Conservation (phyloP, 2,329 filamentous ascomycete species). For the Volutella citrinella region DNA sequence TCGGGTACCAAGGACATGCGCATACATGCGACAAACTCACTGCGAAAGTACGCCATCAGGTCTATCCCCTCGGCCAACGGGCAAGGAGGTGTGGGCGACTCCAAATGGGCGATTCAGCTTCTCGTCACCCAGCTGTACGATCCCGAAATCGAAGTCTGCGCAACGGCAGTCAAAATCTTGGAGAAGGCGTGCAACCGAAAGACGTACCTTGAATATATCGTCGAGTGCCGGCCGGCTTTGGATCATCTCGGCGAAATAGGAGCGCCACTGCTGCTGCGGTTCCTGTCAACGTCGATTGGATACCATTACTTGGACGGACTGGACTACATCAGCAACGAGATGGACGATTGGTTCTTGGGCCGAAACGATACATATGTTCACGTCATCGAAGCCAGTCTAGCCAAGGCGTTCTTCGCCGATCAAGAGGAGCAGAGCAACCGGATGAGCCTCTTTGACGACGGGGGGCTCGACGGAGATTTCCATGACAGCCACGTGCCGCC, state of each 20-base stretch:
- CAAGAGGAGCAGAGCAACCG: constrained; percentile 56
- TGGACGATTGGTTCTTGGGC: constrained; percentile 99
- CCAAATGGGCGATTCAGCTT: constrained; percentile 93
- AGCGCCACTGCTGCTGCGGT: constrained; percentile 85
- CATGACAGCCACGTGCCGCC: constrained; percentile 77
- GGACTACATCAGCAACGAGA: constrained; percentile 98
- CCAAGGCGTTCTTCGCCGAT: constrained; percentile 74
- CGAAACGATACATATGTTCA: constrained; percentile 95
- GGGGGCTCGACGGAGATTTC: constrained; percentile 52
- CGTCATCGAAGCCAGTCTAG: constrained; percentile 92
- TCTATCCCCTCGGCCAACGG: constrained; percentile 36
- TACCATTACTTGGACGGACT: constrained; percentile 96
- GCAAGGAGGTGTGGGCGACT: constrained; percentile 54
- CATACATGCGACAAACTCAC: constrained; percentile 81
- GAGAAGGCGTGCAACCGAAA: constrained; percentile 97
- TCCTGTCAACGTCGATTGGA: constrained; percentile 91
- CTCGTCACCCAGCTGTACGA: constrained; percentile 99
- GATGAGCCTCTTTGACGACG: constrained; percentile 58
- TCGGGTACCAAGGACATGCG: constrained; percentile 88
- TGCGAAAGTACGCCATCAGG: constrained; percentile 78
- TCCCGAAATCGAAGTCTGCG: constrained; percentile 93
- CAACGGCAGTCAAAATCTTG: constrained; percentile 92
- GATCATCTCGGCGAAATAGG: constrained; percentile 97
- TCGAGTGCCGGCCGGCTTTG: constrained; percentile 89
- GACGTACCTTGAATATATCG: constrained; percentile 88